Percentiles rank a stretch among this genome's conserved stretches.
Evolutionary conservation across 2,329 filamentous ascomycete species (phyloP).

Genomic region (Fusarium paranaense): DNA sequence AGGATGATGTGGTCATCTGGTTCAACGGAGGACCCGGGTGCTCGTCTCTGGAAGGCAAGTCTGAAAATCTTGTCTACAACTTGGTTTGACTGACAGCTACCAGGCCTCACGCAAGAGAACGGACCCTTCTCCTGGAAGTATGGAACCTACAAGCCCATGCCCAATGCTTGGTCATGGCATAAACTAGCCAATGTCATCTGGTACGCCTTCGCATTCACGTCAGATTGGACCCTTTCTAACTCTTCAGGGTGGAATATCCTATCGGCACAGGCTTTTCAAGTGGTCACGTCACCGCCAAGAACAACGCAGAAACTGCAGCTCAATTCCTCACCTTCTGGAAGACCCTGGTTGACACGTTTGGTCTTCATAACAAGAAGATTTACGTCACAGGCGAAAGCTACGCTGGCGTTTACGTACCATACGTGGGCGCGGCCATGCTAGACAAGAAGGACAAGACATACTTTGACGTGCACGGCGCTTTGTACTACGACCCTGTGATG

Average conservation of each 20-base stretch:
- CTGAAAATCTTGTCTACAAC: not conserved
- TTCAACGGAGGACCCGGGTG: slow-evolving; percentile 34
- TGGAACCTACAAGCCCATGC: slow-evolving; percentile 73
- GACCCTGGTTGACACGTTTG: slow-evolving; percentile 77
- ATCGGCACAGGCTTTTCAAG: slow-evolving; percentile 74
- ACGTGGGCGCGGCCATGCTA: slow-evolving; percentile 77
- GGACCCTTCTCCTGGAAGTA: slow-evolving; percentile 76
- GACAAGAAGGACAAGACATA: slow-evolving; percentile 71
- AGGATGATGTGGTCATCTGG: slow-evolving; percentile 40
- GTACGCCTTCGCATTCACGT: not conserved
- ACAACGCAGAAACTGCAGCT: slow-evolving; percentile 71
- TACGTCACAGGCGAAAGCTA: slow-evolving; percentile 71
- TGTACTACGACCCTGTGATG: slow-evolving; percentile 78
- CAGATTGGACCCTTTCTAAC: not conserved
- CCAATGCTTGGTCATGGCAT: slow-evolving; percentile 74
- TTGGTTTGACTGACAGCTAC: not conserved
- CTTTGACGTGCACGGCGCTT: slow-evolving; percentile 73
- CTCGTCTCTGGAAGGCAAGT: not conserved
- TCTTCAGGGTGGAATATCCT: slow-evolving; percentile 70
- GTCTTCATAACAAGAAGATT: slow-evolving; percentile 71
- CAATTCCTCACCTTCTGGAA: slow-evolving; percentile 81
- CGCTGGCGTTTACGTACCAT: slow-evolving; percentile 73
- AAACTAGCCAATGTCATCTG: slow-evolving; percentile 62
- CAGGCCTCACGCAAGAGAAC: slow-evolving; percentile 77
- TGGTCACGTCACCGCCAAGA: slow-evolving; percentile 70